Evolutionary conservation across 1,139 yeast species (phyloP).

Genomic region (Saccharomyces uvarum): DNA sequence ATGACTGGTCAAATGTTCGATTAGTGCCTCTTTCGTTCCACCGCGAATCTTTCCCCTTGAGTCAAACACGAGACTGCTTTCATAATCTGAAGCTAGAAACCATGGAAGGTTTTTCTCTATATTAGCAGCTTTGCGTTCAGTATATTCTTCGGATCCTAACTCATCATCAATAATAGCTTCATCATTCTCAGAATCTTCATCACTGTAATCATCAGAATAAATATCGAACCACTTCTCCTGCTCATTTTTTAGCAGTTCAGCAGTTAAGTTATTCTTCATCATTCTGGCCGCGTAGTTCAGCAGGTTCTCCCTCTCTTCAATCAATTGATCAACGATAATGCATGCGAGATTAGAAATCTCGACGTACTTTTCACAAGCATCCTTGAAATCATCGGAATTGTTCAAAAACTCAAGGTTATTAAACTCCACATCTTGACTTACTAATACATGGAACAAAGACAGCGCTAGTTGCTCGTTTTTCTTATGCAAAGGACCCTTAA

Average conservation of each 20-base stretch:
- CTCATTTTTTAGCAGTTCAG: slow-evolving; percentile 53
- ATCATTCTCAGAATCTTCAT: slow-evolving; percentile 9
- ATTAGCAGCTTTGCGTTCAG: background rate
- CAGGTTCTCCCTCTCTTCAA: slow-evolving; percentile 63
- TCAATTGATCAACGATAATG: slow-evolving; percentile 46
- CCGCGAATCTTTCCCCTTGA: slow-evolving; percentile 72
- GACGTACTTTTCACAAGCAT: slow-evolving; percentile 38
- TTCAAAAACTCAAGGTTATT: slow-evolving; percentile 45
- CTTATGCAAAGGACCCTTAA: slow-evolving; percentile 8
- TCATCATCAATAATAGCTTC: slow-evolving; percentile 24
- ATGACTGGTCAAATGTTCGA: slow-evolving; percentile 81
- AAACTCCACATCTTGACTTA: slow-evolving; percentile 40
- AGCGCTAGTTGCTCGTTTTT: slow-evolving; percentile 43
- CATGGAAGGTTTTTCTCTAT: slow-evolving; percentile 46
- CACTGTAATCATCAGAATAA: slow-evolving; percentile 13
- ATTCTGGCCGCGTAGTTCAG: slow-evolving; percentile 67
- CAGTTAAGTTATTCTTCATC: slow-evolving; percentile 65
- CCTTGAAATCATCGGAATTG: slow-evolving; percentile 31
- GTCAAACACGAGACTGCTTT: slow-evolving; percentile 64
- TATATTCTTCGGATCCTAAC: slow-evolving; percentile 11
- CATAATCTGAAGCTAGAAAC: slow-evolving; percentile 76
- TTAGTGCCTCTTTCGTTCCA: slow-evolving; percentile 73
- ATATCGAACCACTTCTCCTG: slow-evolving; percentile 17
- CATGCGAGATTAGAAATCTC: slow-evolving; percentile 41
- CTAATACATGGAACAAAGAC: slow-evolving; percentile 40